These are phyloP conservation scores for Vanderwaltozyma yarrowii DNA, from an alignment of 805 yeast species.

Conservation along the genomic window DNA sequence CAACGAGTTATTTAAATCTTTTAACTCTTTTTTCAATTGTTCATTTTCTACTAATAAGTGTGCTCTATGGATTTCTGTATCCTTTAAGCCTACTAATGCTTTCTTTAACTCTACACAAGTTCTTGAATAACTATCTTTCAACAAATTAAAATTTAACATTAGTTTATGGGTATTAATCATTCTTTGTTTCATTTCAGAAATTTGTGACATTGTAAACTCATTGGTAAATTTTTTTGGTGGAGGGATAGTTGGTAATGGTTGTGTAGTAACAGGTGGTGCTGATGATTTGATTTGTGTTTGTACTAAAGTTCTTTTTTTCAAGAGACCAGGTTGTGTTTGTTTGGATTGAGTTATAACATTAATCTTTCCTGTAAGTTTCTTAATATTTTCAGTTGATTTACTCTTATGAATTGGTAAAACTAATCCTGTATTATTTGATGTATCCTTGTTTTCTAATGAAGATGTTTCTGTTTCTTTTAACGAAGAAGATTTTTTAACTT, in stretches of 20 bases:
- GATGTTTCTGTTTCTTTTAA: too few species aligned
- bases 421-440: neutral
- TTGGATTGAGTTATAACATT: neutral
- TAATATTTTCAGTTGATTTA: neutral
- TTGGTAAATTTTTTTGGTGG: constrained; percentile 18
- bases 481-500: too few species aligned
- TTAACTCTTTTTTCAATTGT: constrained; percentile 23
- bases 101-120: constrained; percentile 27
- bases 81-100: constrained; percentile 26
- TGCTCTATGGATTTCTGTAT: constrained; percentile 31
- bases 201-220: constrained; percentile 24
- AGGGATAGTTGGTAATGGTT: neutral
- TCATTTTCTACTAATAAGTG: constrained; percentile 30
- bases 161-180: constrained; percentile 27
- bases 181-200: constrained; percentile 24
- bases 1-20: constrained; percentile 6
- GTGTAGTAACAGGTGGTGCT: neutral
- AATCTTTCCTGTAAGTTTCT: too few species aligned
- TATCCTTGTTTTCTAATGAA: too few species aligned
- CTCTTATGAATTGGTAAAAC: neutral
- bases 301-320: neutral
- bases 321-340: too few species aligned
- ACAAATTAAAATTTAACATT: constrained; percentile 23
- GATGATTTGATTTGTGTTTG: neutral
- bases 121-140: constrained; percentile 27